Evolutionary conservation across 1,284 basidiomycete genomes (phyloP).

Genomic region (Ceratobasidium papillatum): DNA sequence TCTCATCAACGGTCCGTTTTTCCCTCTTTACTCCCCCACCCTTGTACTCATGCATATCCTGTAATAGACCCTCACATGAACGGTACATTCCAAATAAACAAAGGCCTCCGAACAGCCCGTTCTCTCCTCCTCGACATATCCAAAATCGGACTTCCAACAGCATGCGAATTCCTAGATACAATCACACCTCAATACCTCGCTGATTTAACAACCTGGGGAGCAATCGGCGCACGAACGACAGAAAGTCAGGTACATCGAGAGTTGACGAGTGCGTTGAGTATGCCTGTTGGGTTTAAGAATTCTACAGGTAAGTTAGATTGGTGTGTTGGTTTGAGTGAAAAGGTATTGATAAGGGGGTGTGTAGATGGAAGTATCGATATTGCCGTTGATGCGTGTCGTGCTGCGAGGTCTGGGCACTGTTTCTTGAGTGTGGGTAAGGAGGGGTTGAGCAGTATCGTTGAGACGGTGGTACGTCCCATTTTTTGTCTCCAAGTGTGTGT

Average conservation of each 20-base stretch:
- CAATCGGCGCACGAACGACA: slow-evolving; percentile 95
- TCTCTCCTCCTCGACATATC: slow-evolving; percentile 88
- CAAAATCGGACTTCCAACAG: slow-evolving; percentile 84
- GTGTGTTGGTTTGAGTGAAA: slow-evolving; percentile 52
- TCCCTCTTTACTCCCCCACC: neutral
- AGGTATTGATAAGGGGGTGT: slow-evolving; percentile 45
- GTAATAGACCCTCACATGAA: slow-evolving; percentile 79
- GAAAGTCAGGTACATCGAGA: slow-evolving; percentile 97
- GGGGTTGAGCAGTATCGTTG: slow-evolving; percentile 89
- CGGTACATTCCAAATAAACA: slow-evolving; percentile 90
- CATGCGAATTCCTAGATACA: slow-evolving; percentile 89
- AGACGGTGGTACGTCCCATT: slow-evolving; percentile 71
- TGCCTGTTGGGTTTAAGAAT: slow-evolving; percentile 80
- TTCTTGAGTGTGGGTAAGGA: slow-evolving; percentile 95
- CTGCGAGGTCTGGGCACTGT: slow-evolving; percentile 85
- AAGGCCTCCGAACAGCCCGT: slow-evolving; percentile 91
- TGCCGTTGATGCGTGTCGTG: slow-evolving; percentile 90
- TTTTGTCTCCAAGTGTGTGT: slow-evolving; percentile 21
- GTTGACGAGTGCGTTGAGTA: slow-evolving; percentile 82
- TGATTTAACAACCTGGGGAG: slow-evolving; percentile 96
- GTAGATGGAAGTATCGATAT: slow-evolving; percentile 73
- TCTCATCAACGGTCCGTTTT: slow-evolving; percentile 79
- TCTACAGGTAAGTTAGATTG: slow-evolving; percentile 73
- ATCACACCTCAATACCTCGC: slow-evolving; percentile 95
- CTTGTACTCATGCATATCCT: neutral